Evolutionary conservation across 2,329 filamentous ascomycete species (phyloP).

Genomic region (Aspergillus niger): DNA sequence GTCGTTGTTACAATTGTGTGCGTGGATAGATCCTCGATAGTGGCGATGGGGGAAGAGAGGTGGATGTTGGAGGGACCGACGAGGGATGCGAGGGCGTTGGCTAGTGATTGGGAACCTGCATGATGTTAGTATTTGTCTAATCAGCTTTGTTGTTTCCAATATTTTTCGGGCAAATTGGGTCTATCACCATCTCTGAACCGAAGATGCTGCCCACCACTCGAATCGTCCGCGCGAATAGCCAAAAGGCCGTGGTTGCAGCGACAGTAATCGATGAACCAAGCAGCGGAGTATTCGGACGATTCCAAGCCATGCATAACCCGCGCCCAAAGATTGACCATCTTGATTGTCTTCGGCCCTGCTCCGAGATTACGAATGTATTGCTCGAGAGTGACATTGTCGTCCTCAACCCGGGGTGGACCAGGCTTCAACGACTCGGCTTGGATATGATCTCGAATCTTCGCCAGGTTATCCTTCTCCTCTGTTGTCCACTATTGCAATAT

Average conservation of each 20-base stretch:
- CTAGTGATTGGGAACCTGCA: constrained; percentile 14
- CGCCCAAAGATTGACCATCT: constrained; percentile 43
- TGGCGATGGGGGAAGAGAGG: not conserved
- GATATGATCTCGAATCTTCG: constrained; percentile 39
- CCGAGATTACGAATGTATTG: constrained; percentile 40
- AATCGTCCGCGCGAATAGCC: constrained; percentile 39
- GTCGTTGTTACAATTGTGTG: constrained; percentile 9
- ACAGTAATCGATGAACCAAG: constrained; percentile 45
- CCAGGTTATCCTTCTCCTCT: constrained; percentile 39
- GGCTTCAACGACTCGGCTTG: constrained; percentile 35
- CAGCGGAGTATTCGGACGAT: constrained; percentile 40
- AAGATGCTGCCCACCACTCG: constrained; percentile 40
- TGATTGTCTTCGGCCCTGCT: constrained; percentile 30
- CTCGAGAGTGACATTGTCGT: constrained; percentile 39
- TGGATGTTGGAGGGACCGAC: not conserved
- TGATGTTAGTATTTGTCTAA: not conserved
- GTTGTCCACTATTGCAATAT: constrained; percentile 26
- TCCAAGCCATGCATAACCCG: constrained; percentile 43
- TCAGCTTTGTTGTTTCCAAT: not conserved
- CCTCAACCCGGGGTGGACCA: constrained; percentile 22
- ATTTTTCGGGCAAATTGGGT: not conserved
- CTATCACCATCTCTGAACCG: constrained; percentile 27
- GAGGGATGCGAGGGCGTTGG: not conserved
- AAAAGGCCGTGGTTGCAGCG: constrained; percentile 38
- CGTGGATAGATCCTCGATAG: constrained; percentile 2